A percentile compares a stretch with the other conserved stretches of the same genome.
These are phyloP conservation scores for Puya raimondii DNA, from an alignment of 176 grass and related monocot genomes.

Conservation along the genomic window DNA sequence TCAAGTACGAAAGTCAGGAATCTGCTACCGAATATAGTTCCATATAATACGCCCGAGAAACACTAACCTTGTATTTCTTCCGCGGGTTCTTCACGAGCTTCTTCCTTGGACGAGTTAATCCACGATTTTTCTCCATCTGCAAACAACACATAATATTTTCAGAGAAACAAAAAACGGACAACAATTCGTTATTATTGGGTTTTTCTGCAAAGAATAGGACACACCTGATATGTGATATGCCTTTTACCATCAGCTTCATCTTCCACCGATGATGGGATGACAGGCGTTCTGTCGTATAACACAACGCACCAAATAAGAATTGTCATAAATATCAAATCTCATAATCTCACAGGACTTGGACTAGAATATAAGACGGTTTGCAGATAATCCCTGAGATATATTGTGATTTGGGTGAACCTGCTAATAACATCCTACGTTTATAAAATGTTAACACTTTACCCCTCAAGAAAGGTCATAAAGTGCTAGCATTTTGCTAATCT, in stretches of 20 bases:
- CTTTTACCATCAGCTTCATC: conserved; percentile 77
- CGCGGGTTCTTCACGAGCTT: conserved; percentile 78
- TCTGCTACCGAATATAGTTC: not conserved
- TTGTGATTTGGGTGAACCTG: too few relatives aligned
- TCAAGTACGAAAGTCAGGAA: not conserved
- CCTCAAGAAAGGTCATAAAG: too few relatives aligned
- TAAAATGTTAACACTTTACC: too few relatives aligned
- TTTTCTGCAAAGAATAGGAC: conserved; percentile 7
- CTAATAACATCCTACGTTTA: too few relatives aligned
- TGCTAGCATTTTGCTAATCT: too few relatives aligned
- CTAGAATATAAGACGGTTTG: not conserved
- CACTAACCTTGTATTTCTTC: conserved; percentile 91
- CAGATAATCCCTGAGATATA: too few relatives aligned
- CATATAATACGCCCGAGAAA: not conserved
- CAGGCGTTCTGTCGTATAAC: conserved; percentile 33
- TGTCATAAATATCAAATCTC: not conserved
- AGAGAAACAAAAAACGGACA: not conserved
- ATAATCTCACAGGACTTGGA: not conserved
- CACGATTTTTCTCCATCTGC: conserved; percentile 93
- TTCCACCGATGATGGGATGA: conserved; percentile 30
- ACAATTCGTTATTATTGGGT: too few relatives aligned
- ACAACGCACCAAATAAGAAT: not conserved
- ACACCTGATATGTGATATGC: conserved; percentile 82
- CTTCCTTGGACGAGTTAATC: conserved; percentile 74
- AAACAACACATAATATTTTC: not conserved